Conservation (phyloP, 495 filamentous ascomycete genomes). For the Darksidea phi region DNA sequence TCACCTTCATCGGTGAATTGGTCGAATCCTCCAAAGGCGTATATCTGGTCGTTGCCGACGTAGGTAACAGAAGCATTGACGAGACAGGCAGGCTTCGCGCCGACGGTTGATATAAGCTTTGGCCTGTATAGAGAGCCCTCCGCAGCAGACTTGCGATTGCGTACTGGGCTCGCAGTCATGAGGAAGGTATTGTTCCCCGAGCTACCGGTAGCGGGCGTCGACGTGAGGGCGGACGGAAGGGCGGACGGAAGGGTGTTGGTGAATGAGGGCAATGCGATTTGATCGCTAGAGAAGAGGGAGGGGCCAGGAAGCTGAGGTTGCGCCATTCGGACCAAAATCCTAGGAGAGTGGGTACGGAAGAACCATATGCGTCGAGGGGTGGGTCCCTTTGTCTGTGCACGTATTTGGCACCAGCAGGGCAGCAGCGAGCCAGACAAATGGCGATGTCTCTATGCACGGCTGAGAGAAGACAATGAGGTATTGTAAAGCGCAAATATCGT, state of each 20-base stretch:
- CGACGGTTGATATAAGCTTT: slow-evolving; percentile 67
- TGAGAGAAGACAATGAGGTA: slow-evolving; percentile 4
- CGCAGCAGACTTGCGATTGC: slow-evolving; percentile 58
- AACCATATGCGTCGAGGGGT: background rate
- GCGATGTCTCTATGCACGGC: background rate
- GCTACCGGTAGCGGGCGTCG: slow-evolving; percentile 40
- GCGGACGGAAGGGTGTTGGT: no score
- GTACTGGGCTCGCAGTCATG: slow-evolving; percentile 73
- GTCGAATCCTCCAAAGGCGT: slow-evolving; percentile 98
- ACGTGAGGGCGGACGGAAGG: no score
- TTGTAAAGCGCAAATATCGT: background rate
- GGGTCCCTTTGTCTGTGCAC: background rate
- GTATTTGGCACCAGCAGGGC: no score
- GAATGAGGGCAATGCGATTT: slow-evolving; percentile 32
- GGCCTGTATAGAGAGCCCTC: slow-evolving; percentile 64
- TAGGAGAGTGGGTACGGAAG: background rate
- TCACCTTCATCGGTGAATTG: slow-evolving; percentile 93
- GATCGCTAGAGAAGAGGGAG: slow-evolving; percentile 26
- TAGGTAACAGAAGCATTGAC: slow-evolving; percentile 98
- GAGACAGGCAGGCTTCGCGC: slow-evolving; percentile 87
- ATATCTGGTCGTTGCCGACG: slow-evolving; percentile 92
- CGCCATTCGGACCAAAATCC: slow-evolving; percentile 24
- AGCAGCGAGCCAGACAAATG: background rate
- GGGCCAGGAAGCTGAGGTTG: slow-evolving; percentile 9
- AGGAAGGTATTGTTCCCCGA: slow-evolving; percentile 77